Evolutionary conservation across 768 basidiomycete genomes (phyloP).

Genomic region (Podaxis rugospora): DNA sequence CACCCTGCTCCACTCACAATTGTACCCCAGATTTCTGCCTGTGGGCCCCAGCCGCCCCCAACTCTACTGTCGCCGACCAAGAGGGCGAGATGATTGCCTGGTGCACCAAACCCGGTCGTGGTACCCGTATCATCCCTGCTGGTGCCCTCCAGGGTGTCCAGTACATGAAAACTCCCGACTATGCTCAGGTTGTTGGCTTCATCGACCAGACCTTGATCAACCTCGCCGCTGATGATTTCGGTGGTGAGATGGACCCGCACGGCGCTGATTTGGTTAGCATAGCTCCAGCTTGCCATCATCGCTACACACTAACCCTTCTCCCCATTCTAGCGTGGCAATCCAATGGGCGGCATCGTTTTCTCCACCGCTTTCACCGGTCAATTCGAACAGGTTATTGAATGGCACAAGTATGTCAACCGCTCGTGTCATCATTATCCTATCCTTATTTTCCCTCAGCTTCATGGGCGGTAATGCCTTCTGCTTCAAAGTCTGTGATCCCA

Average conservation of each 20-base stretch:
- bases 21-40: conserved; percentile 57
- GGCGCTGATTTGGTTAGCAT: conserved; percentile 52
- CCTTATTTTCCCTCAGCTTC: conserved; percentile 42
- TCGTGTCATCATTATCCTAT: too few relatives aligned
- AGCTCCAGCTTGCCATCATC: neutral
- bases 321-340: conserved; percentile 70
- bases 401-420: conserved; percentile 51
- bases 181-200: conserved; percentile 59
- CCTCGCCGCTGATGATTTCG: conserved; percentile 48
- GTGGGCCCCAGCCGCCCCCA: conserved; percentile 51
- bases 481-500: conserved; percentile 68
- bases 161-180: conserved; percentile 53
- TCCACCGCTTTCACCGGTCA: conserved; percentile 46
- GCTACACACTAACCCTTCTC: neutral
- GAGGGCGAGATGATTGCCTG: conserved; percentile 74
- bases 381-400: conserved; percentile 56
- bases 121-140: conserved; percentile 68
- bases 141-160: conserved; percentile 65
- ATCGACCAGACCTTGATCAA: conserved; percentile 59
- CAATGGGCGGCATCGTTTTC: conserved; percentile 67
- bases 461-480: conserved; percentile 65
- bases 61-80: conserved; percentile 54
- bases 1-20: neutral
- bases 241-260: conserved; percentile 77
- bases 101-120: conserved; percentile 69